Conservation (phyloP, 1,284 basidiomycete species). For the Rhodotorula sp. region DNA sequence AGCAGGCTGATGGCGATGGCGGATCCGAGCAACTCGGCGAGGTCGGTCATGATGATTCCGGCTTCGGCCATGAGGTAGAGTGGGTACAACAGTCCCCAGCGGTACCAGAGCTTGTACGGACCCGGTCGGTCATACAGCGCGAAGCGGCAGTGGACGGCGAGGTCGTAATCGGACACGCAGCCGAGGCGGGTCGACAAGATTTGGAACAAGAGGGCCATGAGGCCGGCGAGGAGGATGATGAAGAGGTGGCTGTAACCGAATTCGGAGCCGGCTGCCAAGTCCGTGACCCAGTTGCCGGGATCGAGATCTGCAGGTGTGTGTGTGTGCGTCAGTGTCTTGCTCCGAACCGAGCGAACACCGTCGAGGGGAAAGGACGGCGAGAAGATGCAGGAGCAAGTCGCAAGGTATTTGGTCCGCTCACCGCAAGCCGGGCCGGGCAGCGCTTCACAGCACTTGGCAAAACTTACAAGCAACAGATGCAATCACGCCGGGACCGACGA, state of each 20-base stretch:
- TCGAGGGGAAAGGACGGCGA: too few species aligned
- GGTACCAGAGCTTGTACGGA: conserved; percentile 58
- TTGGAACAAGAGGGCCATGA: conserved; percentile 73
- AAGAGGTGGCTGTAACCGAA: conserved; percentile 79
- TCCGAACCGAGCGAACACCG: neutral
- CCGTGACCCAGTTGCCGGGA: conserved; percentile 39
- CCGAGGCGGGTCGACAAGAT: conserved; percentile 56
- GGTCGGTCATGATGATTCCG: conserved; percentile 77
- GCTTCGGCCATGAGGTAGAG: conserved; percentile 64
- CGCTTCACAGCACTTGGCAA: accelerated
- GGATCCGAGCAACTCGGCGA: conserved; percentile 66
- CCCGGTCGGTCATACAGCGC: conserved; percentile 63
- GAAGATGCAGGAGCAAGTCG: too few species aligned
- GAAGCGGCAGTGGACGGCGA: conserved; percentile 61
- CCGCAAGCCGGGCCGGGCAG: neutral
- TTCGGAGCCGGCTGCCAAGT: conserved; percentile 34
- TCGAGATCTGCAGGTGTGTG: conserved; percentile 20
- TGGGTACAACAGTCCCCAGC: conserved; percentile 60
- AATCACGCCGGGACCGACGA: conserved; percentile 37
- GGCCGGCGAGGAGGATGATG: conserved; percentile 74
- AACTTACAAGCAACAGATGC: conserved; percentile 30
- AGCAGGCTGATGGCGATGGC: conserved; percentile 76
- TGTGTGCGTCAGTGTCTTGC: neutral
- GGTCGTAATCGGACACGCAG: conserved; percentile 51
- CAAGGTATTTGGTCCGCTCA: neutral